phyloP scores from a whole-genome alignment of 345 rosid genomes.

The Gossypium raimondii region DNA sequence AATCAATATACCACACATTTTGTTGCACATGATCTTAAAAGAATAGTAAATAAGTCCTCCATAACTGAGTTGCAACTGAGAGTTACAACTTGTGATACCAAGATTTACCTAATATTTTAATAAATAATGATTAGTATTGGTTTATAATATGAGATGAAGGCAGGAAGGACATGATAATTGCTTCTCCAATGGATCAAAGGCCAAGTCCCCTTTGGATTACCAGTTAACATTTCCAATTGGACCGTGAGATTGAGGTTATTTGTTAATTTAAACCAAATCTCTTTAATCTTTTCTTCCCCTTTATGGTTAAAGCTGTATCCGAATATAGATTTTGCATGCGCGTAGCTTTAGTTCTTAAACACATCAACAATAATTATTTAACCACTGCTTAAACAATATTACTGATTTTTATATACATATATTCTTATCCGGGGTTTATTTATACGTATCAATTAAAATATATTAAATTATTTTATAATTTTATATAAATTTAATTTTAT shows the following conservation, averaged over 20 bases:
- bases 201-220: not conserved
- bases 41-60: too few relatives aligned
- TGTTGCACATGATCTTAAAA: too few relatives aligned
- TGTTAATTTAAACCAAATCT: not conserved
- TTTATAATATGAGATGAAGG: too few relatives aligned
- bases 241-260: not conserved
- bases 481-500: too few relatives aligned
- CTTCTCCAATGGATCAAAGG: not conserved
- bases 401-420: not conserved
- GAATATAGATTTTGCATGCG: slow-evolving; percentile 11
- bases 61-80: too few relatives aligned
- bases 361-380: too few relatives aligned
- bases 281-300: not conserved
- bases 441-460: too few relatives aligned
- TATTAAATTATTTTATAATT: too few relatives aligned
- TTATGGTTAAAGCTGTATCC: slow-evolving; percentile 17
- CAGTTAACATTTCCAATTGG: too few relatives aligned
- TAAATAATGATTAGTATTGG: not conserved
- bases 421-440: not conserved
- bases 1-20: too few relatives aligned
- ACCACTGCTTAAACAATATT: not conserved
- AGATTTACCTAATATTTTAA: not conserved
- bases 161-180: not conserved
- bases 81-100: too few relatives aligned
- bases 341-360: not conserved